phyloP scores from a whole-genome alignment of 352 stramenopile species.

The Globisporangium yorkense region DNA sequence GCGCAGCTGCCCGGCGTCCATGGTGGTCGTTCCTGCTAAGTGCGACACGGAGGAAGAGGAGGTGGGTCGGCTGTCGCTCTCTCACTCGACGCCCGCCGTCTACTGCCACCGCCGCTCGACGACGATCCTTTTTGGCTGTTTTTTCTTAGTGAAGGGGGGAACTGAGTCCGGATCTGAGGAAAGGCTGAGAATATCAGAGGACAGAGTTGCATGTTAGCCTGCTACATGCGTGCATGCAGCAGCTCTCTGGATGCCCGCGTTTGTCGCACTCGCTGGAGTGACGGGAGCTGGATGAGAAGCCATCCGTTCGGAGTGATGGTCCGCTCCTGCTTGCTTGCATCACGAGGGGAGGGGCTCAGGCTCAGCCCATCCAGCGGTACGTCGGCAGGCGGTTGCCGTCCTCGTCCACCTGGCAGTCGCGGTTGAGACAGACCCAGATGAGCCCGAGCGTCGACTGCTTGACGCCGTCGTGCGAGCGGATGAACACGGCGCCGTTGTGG shows the following conservation, averaged over 20 bases:
- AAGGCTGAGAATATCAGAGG: too few species aligned
- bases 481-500: slow-evolving; percentile 81
- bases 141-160: neutral
- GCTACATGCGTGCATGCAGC: too few species aligned
- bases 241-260: too few species aligned
- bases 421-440: slow-evolving; percentile 87
- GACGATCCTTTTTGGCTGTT: slow-evolving; percentile 8
- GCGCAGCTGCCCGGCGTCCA: slow-evolving; percentile 75
- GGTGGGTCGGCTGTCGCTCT: too few species aligned
- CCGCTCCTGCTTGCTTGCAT: neutral
- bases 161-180: too few species aligned
- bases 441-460: slow-evolving; percentile 84
- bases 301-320: too few species aligned
- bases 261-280: too few species aligned
- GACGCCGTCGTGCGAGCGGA: slow-evolving; percentile 83
- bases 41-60: neutral
- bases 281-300: too few species aligned
- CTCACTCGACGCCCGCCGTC: too few species aligned
- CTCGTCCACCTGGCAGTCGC: slow-evolving; percentile 83
- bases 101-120: neutral
- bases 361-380: slow-evolving; percentile 84
- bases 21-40: slow-evolving; percentile 10
- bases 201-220: too few species aligned
- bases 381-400: slow-evolving; percentile 77
- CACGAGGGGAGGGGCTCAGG: too few species aligned